A percentile compares a stretch with the other conserved stretches of the same genome.
Evolutionary conservation across 768 basidiomycete species (phyloP).

Genomic region (Lentinula aciculospora): DNA sequence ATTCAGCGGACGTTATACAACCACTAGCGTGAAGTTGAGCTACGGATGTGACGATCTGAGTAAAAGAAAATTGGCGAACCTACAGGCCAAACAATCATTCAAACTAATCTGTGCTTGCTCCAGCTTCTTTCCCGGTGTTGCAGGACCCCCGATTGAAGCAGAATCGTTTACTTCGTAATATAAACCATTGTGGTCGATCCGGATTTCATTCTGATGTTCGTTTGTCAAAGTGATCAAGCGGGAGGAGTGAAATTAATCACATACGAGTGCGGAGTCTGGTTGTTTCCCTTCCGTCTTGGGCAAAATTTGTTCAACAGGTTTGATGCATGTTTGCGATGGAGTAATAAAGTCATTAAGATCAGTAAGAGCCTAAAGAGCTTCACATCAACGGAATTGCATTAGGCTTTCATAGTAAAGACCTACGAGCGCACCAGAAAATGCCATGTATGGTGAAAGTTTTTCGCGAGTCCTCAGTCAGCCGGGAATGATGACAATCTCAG

Average conservation of each 20-base stretch:
- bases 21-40: conserved; percentile 47
- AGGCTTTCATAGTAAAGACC: conserved; percentile 19
- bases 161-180: conserved; percentile 74
- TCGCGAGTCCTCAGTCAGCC: not conserved
- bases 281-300: conserved; percentile 25
- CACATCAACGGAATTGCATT: not conserved
- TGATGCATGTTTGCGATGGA: conserved; percentile 95
- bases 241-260: conserved; percentile 7
- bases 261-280: conserved; percentile 31
- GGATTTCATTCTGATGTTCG: conserved; percentile 75
- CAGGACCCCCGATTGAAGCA: conserved; percentile 8
- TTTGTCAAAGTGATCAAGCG: conserved; percentile 1
- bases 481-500: not conserved
- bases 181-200: conserved; percentile 74
- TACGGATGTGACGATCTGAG: not conserved
- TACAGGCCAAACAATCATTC: conserved; percentile 98
- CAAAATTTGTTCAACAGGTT: conserved; percentile 62
- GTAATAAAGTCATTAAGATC: conserved; percentile 97
- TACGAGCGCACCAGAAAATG: conserved; percentile 84
- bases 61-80: conserved; percentile 43
- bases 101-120: conserved; percentile 93
- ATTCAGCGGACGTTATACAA: conserved; percentile 98
- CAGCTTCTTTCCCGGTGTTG: conserved; percentile 49
- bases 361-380: conserved; percentile 62
- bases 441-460: conserved; percentile 39